These are phyloP conservation scores for Aciculosporium take DNA, from an alignment of 2,329 filamentous ascomycete species.

Conservation along the genomic window DNA sequence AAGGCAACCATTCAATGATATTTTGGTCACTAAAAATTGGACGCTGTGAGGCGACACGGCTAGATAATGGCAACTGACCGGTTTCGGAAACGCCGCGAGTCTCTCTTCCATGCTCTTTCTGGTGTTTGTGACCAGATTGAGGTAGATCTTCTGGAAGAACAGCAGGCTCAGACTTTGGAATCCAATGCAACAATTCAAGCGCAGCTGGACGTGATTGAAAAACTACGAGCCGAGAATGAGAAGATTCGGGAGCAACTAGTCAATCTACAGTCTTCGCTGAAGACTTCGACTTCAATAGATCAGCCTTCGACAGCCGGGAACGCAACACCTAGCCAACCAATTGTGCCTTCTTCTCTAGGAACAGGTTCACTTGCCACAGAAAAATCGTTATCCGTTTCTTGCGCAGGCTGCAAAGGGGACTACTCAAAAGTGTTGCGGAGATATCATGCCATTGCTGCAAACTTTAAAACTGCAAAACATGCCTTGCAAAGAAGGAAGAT, in stretches of 20 bases:
- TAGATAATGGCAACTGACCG: slow-evolving; percentile 23
- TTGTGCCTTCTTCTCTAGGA: background rate
- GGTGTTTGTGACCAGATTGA: slow-evolving; percentile 25
- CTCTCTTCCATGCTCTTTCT: slow-evolving; percentile 26
- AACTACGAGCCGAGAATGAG: slow-evolving; percentile 28
- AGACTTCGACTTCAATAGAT: background rate
- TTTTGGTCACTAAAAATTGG: background rate
- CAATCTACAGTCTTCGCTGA: background rate
- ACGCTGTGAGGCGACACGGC: background rate
- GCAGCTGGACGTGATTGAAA: slow-evolving; percentile 15
- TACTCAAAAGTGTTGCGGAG: slow-evolving; percentile 24
- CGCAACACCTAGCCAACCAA: background rate
- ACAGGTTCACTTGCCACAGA: background rate
- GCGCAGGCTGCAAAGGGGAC: slow-evolving; percentile 11
- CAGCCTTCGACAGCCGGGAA: background rate
- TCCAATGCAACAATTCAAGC: background rate
- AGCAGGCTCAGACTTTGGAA: background rate
- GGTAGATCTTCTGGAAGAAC: background rate
- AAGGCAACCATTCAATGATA: background rate
- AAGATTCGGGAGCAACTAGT: slow-evolving; percentile 24
- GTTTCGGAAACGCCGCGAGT: slow-evolving; percentile 24
- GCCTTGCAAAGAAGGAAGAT: slow-evolving; percentile 26
- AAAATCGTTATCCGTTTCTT: slow-evolving; percentile 12
- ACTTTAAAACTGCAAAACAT: slow-evolving; percentile 26
- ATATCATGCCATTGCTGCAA: slow-evolving; percentile 26